Evolutionary conservation across 2,329 filamentous ascomycete genomes (phyloP).

Genomic region (Aspergillus sojae): DNA sequence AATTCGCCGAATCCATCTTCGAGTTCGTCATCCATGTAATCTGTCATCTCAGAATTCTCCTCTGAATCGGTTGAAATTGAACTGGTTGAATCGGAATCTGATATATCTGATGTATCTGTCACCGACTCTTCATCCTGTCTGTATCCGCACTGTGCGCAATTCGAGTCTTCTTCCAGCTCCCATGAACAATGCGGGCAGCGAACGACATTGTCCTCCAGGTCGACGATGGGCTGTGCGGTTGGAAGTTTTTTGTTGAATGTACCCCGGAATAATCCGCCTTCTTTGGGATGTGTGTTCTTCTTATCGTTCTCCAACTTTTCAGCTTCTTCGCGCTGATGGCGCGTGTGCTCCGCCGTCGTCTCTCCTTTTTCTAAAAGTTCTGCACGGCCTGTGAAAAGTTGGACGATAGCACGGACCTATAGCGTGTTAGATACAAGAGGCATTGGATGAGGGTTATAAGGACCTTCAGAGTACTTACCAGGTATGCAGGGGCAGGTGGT

Average conservation of each 20-base stretch:
- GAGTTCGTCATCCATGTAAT: slow-evolving; percentile 34
- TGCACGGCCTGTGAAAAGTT: slow-evolving; percentile 61
- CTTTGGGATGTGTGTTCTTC: slow-evolving; percentile 50
- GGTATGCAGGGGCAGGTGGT: slow-evolving; percentile 65
- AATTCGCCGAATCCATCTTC: slow-evolving; percentile 29
- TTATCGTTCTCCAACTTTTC: slow-evolving; percentile 63
- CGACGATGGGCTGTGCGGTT: slow-evolving; percentile 50
- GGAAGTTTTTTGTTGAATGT: slow-evolving; percentile 49
- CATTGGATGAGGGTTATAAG: neutral
- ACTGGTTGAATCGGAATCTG: slow-evolving; percentile 27
- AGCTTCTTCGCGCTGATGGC: slow-evolving; percentile 62
- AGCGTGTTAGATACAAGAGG: slow-evolving; percentile 12
- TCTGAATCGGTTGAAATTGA: slow-evolving; percentile 49
- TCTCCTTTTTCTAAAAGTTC: slow-evolving; percentile 67
- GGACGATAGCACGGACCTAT: slow-evolving; percentile 66
- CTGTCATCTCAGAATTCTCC: slow-evolving; percentile 45
- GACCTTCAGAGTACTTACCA: slow-evolving; percentile 47
- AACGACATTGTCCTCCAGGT: slow-evolving; percentile 62
- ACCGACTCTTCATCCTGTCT: slow-evolving; percentile 48
- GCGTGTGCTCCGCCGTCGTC: slow-evolving; percentile 62
- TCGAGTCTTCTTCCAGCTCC: slow-evolving; percentile 63
- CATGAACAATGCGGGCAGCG: slow-evolving; percentile 65
- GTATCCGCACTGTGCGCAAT: slow-evolving; percentile 59
- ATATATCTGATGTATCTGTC: slow-evolving; percentile 32
- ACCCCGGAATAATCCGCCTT: slow-evolving; percentile 66